phyloP scores from a whole-genome alignment of 2,329 filamentous ascomycete genomes.

The Sclerotinia sclerotiorum region DNA sequence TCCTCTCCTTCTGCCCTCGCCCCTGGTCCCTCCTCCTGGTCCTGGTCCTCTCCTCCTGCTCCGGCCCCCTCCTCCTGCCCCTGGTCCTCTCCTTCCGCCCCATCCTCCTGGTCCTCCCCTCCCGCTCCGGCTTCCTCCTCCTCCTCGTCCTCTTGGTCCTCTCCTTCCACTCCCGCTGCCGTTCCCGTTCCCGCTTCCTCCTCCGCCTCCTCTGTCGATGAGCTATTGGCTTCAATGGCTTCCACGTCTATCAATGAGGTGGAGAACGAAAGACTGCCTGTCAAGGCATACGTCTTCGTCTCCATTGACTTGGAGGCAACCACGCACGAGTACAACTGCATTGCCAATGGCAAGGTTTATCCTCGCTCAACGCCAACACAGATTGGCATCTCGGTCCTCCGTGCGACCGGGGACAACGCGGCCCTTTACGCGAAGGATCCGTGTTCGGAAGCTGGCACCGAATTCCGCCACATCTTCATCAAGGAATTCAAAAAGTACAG shows the following conservation, averaged over 20 bases:
- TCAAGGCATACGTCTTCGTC: not conserved
- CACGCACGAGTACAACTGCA: not conserved
- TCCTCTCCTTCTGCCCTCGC: no score
- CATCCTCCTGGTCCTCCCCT: not conserved
- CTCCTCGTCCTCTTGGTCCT: not conserved
- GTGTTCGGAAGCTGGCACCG: not conserved
- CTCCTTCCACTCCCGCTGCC: no score
- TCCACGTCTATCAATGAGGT: not conserved
- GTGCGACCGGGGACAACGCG: not conserved
- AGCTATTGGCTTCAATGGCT: not conserved
- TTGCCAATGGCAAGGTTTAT: no score
- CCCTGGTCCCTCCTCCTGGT: not conserved
- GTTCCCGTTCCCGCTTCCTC: not conserved
- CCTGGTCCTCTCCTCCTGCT: not conserved
- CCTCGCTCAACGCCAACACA: not conserved
- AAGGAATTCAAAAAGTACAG: not conserved
- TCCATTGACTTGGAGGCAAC: conserved; percentile 15
- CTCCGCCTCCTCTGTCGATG: not conserved
- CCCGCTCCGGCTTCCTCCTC: not conserved
- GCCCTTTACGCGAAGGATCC: not conserved
- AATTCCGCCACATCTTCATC: not conserved
- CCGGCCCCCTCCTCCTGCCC: no score
- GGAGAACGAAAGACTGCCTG: not conserved
- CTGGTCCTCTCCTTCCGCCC: no score
- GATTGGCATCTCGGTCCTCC: not conserved